Percentiles rank a stretch among this genome's conserved stretches.
Conservation (phyloP, 176 grass and related monocot genomes). For the Avena eriantha region DNA sequence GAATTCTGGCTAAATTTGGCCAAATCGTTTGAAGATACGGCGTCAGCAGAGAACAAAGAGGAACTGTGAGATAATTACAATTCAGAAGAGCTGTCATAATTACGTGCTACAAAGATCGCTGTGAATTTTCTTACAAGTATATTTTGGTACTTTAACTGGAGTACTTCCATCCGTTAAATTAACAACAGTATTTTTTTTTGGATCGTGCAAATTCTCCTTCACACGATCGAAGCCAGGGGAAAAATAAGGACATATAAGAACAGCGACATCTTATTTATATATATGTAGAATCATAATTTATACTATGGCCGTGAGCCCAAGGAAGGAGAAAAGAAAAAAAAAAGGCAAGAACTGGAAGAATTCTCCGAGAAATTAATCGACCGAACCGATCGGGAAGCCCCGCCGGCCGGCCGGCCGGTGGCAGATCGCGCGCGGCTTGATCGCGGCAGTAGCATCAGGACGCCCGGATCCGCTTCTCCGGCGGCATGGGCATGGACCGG, state of each 20-base stretch:
- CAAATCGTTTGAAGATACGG: not conserved
- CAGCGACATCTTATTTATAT: conserved; percentile 52
- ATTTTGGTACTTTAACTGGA: too few relatives aligned
- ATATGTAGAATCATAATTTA: conserved; percentile 47
- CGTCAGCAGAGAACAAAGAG: not conserved
- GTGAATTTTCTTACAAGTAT: conserved; percentile 24
- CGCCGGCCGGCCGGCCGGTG: not conserved
- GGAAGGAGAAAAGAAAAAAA: not conserved
- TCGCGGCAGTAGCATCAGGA: conserved; percentile 42
- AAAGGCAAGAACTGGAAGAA: conserved; percentile 46
- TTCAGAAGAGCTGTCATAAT: conserved; percentile 35
- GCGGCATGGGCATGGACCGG: conserved; percentile 51
- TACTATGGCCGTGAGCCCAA: conserved; percentile 47
- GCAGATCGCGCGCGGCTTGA: conserved; percentile 21
- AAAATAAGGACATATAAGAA: conserved; percentile 14
- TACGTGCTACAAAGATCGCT: not conserved
- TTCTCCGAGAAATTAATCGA: conserved; percentile 40
- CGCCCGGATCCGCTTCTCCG: conserved; percentile 80
- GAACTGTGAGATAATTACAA: conserved; percentile 18
- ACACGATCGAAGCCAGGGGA: conserved; percentile 10
- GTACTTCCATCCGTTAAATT: too few relatives aligned
- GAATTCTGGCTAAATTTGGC: not conserved
- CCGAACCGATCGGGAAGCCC: conserved; percentile 36
- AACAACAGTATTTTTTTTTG: too few relatives aligned
- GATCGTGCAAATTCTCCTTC: conserved; percentile 49